phyloP scores from a whole-genome alignment of 2,329 filamentous ascomycete species.

The Fusarium newnesense region DNA sequence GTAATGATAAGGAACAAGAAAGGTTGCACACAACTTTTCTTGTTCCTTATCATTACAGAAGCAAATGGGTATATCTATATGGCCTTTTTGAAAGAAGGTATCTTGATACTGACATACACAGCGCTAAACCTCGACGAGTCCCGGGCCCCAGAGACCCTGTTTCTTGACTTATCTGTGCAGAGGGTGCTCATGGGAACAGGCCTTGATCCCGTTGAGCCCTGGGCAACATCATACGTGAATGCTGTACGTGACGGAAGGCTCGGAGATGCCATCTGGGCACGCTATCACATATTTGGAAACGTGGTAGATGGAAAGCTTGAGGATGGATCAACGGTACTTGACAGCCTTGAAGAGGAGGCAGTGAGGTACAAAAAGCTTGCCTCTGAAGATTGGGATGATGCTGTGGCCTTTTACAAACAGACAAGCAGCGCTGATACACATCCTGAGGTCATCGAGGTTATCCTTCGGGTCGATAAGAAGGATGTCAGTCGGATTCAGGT shows the following conservation, averaged over 20 bases:
- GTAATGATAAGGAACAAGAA: too few species aligned
- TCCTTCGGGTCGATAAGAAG: background rate
- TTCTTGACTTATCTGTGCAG: background rate
- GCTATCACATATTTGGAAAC: background rate
- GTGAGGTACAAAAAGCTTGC: background rate
- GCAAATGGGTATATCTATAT: too few species aligned
- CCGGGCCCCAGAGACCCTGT: background rate
- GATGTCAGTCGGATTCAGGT: background rate
- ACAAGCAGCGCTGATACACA: background rate
- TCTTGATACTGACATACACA: background rate
- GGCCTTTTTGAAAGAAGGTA: too few species aligned
- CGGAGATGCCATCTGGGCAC: background rate
- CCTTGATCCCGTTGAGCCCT: background rate
- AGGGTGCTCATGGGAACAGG: background rate
- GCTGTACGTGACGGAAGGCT: background rate
- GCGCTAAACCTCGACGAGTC: background rate
- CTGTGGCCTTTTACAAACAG: background rate
- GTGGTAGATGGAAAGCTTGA: background rate
- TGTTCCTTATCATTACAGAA: too few species aligned
- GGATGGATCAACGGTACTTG: background rate
- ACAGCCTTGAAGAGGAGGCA: background rate
- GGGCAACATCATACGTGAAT: background rate
- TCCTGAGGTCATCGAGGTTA: background rate
- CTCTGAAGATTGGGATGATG: background rate
- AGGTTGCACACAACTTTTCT: too few species aligned